phyloP scores from a whole-genome alignment of 441 rosid genomes.

The Capsella rubella region DNA sequence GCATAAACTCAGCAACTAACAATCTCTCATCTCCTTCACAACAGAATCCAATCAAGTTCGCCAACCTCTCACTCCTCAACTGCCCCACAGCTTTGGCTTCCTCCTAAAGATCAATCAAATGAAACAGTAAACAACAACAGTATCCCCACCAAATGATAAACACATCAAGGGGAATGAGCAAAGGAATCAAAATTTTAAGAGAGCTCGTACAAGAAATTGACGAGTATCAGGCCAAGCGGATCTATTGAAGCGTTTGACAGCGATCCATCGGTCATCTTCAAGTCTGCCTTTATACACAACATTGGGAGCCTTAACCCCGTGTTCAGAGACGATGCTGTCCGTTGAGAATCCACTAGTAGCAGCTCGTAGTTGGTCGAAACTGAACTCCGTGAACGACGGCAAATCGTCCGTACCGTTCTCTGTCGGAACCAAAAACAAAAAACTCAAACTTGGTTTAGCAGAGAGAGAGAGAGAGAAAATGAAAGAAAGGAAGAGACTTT shows the following conservation, averaged over 20 bases:
- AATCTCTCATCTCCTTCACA: slow-evolving; percentile 93
- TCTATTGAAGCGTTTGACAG: slow-evolving; percentile 86
- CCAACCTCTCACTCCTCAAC: slow-evolving; percentile 80
- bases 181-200: slow-evolving; percentile 21
- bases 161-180: slow-evolving; percentile 6
- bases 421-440: slow-evolving; percentile 29
- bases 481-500: slow-evolving; percentile 30
- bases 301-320: slow-evolving; percentile 96
- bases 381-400: slow-evolving; percentile 78
- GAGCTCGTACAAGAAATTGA: slow-evolving; percentile 77
- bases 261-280: slow-evolving; percentile 74
- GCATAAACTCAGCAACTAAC: slow-evolving; percentile 96
- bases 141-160: slow-evolving; percentile 11
- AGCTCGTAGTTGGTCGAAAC: slow-evolving; percentile 75
- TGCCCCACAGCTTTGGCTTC: slow-evolving; percentile 91
- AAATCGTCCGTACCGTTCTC: slow-evolving; percentile 68
- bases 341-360: slow-evolving; percentile 79
- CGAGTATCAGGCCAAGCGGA: slow-evolving; percentile 97
- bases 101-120: slow-evolving; percentile 57
- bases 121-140: slow-evolving; percentile 23
- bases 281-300: slow-evolving; percentile 84
- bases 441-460: slow-evolving; percentile 13
- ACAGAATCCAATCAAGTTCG: slow-evolving; percentile 89
- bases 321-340: slow-evolving; percentile 90
- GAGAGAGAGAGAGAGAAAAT: slow-evolving; percentile 25